Evolutionary conservation across 257 asterid genomes (phyloP).

Genomic region (Gentiana dahurica): DNA sequence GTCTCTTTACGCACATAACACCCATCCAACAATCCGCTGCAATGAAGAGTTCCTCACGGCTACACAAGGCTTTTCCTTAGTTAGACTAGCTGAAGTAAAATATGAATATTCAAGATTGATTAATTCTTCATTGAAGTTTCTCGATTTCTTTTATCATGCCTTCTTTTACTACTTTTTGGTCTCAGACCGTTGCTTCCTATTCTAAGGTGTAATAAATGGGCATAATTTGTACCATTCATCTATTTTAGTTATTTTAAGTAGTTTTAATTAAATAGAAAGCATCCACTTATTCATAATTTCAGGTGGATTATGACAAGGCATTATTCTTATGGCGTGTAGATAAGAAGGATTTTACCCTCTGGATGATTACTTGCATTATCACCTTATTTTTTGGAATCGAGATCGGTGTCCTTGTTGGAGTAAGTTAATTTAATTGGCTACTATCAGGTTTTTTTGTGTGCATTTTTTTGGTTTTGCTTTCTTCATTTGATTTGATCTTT

Average conservation of each 20-base stretch:
- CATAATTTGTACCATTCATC: too few relatives aligned
- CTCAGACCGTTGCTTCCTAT: conserved; percentile 1
- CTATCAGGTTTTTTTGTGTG: neutral
- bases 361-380: conserved; percentile 70
- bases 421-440: conserved; percentile 23
- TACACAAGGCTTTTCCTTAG: too few relatives aligned
- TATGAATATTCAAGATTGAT: neutral
- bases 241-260: too few relatives aligned
- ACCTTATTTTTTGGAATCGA: conserved; percentile 96
- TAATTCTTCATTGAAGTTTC: neutral
- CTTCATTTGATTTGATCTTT: conserved; percentile 13
- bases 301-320: conserved; percentile 99
- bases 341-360: conserved; percentile 85
- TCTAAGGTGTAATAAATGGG: conserved; percentile 1
- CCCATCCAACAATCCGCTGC: too few relatives aligned
- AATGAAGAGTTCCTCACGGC: too few relatives aligned
- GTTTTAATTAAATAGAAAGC: too few relatives aligned
- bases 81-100: neutral
- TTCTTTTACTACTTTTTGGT: too few relatives aligned
- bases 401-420: conserved; percentile 95
- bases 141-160: too few relatives aligned
- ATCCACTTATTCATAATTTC: conserved; percentile 20
- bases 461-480: neutral
- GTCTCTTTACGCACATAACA: too few relatives aligned
- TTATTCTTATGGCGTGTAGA: conserved; percentile 85